Evolutionary conservation across 305 asterid species (phyloP).

Genomic region (Striga hermonthica): DNA sequence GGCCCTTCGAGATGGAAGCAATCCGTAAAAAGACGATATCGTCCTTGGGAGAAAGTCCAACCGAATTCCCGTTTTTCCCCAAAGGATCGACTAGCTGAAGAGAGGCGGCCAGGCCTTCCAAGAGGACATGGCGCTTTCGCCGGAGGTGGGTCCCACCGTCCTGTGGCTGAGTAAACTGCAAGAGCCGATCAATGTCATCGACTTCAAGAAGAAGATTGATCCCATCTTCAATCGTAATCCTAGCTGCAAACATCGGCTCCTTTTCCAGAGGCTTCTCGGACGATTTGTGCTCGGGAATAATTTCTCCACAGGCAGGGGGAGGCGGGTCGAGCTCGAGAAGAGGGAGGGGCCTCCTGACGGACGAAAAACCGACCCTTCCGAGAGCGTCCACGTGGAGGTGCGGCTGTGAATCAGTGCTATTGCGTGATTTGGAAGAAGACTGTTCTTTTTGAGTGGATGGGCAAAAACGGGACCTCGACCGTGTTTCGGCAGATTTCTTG

Average conservation of each 20-base stretch:
- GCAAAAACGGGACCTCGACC: constrained; percentile 61
- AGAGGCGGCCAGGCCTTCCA: constrained; percentile 88
- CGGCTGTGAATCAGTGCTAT: constrained; percentile 62
- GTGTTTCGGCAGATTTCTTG: constrained; percentile 64
- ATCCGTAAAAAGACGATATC: constrained; percentile 78
- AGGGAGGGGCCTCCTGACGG: constrained; percentile 79
- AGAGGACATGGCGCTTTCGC: constrained; percentile 69
- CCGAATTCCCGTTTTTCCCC: constrained; percentile 56
- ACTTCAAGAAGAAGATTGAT: constrained; percentile 78
- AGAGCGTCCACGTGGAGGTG: constrained; percentile 79
- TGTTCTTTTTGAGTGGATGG: constrained; percentile 69
- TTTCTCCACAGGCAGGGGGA: constrained; percentile 66
- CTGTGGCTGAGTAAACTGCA: constrained; percentile 70
- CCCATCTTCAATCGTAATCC: constrained; percentile 80
- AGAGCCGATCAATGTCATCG: constrained; percentile 81
- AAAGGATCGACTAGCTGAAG: constrained; percentile 88
- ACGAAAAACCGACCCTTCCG: constrained; percentile 85
- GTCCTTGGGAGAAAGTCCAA: constrained; percentile 59
- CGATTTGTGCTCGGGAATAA: constrained; percentile 46
- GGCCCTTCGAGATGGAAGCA: constrained; percentile 76
- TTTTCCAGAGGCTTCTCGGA: constrained; percentile 78
- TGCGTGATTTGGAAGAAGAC: constrained; percentile 69
- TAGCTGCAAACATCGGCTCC: constrained; percentile 94
- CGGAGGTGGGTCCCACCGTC: constrained; percentile 72
- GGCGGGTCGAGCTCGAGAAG: constrained; percentile 84